Base-by-base conservation (phyloP, 2,329 filamentous ascomycete genomes). In the Fusarium irregulare region DNA sequence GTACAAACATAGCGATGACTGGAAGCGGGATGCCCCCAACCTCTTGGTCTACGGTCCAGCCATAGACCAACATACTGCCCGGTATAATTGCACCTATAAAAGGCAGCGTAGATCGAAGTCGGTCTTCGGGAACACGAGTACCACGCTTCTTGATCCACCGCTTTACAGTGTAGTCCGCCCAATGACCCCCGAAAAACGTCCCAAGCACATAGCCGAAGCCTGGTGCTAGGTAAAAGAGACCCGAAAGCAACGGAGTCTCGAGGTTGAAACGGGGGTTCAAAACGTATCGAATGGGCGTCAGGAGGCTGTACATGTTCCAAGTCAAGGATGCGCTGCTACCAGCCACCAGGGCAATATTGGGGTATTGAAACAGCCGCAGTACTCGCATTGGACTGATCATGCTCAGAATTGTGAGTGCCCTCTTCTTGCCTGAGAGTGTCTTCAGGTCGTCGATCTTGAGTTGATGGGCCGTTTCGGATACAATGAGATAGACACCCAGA, bases 221-320 rank as follows among this genome's bases (percentile, higher is more conserved):
- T 0, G 92, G 92, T 0, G 91, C 90, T 21, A 94, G 86, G 76
- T 93, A 94, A 79, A 94, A 92, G 3, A 93, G 83, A 0, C 90
- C 91, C 0, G 86, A 88, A 70, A 92, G 85, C 18, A 93, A 84
- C 0, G 92, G 91, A 0, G 86, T 84, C 0, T 87, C 86, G 12
- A 93, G 84, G 56, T 89, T 78, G 81, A 94, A 93, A 23, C 92
- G 88, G 0, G 92, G 91, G 73, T 93, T 93, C 14, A 94, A 82
- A 7, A 93, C 86, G 71, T 92, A 92, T 21, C 91, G 89, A 58
- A 93, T 92, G 0, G 88, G 88, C 0, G 90, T 92, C 5, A 86
- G 77, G n/a, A 86, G 75, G 34, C 79, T 80, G 67, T 85, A 86
- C 82, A 93, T 92, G 78, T 94, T 93, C 90, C 90, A 93, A 16